Conservation (phyloP, 192 early-diverging fungal genomes). For the Coemansia sp. region DNA sequence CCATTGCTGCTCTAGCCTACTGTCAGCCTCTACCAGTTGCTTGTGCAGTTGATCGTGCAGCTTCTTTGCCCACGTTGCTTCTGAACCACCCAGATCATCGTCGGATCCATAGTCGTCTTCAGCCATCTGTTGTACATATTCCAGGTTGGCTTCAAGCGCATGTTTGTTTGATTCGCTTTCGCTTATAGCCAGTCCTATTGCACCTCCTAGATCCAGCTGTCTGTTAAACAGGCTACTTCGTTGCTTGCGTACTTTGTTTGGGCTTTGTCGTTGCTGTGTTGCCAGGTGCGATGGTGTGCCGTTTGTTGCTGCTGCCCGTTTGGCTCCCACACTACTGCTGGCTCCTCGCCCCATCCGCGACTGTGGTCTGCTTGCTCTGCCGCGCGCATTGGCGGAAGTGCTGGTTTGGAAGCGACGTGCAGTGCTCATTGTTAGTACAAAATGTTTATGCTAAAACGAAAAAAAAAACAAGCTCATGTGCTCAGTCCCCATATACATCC, state of each 20-base stretch:
- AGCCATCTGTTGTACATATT: constrained; percentile 13
- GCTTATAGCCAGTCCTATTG: constrained; percentile 21
- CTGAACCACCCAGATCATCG: constrained; percentile 33
- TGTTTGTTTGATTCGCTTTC: not conserved
- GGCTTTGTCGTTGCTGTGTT: not conserved
- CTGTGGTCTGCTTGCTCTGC: constrained; percentile 1
- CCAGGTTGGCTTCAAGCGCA: constrained; percentile 12
- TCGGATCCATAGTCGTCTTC: constrained; percentile 36
- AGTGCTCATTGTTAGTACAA: constrained; percentile 1
- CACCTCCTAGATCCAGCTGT: constrained; percentile 28
- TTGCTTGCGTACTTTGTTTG: not conserved
- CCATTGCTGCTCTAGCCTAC: constrained; percentile 3
- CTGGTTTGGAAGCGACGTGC: not conserved
- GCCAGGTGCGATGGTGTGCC: not conserved
- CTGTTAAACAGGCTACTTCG: constrained; percentile 11
- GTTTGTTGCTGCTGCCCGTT: not conserved
- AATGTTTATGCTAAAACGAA: not conserved
- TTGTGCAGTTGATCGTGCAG: constrained; percentile 8
- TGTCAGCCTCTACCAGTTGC: constrained; percentile 7
- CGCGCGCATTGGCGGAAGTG: not conserved
- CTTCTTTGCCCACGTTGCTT: constrained; percentile 24
- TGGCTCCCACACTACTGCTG: not conserved
- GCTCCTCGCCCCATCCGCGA: constrained; percentile 10
- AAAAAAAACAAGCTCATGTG: not conserved
- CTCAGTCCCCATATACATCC: no score